A percentile compares a stretch with the other conserved stretches of the same genome.
Conservation (phyloP, 2,329 filamentous ascomycete species). For the Harringtonia lauricola region DNA sequence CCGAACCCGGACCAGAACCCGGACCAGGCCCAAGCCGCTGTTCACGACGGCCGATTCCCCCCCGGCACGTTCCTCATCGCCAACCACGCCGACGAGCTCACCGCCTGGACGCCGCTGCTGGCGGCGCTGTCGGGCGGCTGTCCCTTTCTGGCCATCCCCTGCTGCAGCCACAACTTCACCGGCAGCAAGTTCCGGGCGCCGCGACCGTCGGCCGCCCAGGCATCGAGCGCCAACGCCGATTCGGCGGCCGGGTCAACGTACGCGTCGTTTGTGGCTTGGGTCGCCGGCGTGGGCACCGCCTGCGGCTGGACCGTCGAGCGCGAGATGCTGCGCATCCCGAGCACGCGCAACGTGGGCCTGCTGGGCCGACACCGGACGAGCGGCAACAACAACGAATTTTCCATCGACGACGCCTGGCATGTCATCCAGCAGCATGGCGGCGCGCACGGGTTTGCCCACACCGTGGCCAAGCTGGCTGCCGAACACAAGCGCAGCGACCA, state of each 20-base stretch:
- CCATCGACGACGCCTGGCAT: slow-evolving; percentile 10
- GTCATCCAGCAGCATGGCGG: slow-evolving; percentile 42
- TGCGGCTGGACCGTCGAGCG: slow-evolving; percentile 69
- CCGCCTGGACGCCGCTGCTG: slow-evolving; percentile 87
- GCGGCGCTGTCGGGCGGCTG: slow-evolving; percentile 63
- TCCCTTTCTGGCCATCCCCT: slow-evolving; percentile 88
- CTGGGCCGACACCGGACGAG: slow-evolving; percentile 47
- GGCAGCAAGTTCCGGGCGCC: slow-evolving; percentile 64
- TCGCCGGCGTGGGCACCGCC: slow-evolving; percentile 55
- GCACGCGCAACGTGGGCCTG: slow-evolving; percentile 76
- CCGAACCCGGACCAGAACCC: not conserved
- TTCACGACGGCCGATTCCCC: slow-evolving; percentile 57
- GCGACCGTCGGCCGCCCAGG: slow-evolving; percentile 32
- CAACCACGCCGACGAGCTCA: slow-evolving; percentile 94
- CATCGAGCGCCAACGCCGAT: slow-evolving; percentile 39
- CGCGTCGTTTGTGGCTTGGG: slow-evolving; percentile 72
- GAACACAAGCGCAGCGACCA: not conserved
- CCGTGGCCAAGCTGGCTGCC: slow-evolving; percentile 19
- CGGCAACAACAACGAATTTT: slow-evolving; percentile 19
- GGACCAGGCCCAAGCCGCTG: too few relatives aligned
- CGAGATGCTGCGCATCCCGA: slow-evolving; percentile 83
- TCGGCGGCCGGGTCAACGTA: slow-evolving; percentile 67
- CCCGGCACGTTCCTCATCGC: slow-evolving; percentile 81
- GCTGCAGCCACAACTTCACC: slow-evolving; percentile 80
- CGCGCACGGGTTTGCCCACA: slow-evolving; percentile 46